These are phyloP conservation scores for Rheum nobile DNA, from an alignment of 148 eudicot genomes.

Conservation along the genomic window DNA sequence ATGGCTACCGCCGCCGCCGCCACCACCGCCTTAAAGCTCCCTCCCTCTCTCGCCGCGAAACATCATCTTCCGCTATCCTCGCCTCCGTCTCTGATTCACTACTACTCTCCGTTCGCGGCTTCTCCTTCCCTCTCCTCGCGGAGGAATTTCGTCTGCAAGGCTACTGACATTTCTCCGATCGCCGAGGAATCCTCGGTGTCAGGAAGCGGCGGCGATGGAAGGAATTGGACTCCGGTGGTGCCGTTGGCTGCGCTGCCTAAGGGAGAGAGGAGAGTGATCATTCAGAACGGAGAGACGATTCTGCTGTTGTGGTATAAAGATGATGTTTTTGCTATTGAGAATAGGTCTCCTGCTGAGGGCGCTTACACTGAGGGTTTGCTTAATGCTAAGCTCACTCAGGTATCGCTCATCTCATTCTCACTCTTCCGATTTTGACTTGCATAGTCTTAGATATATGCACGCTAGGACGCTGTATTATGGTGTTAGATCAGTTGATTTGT, in stretches of 20 bases:
- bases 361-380: slow-evolving; percentile 88
- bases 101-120: slow-evolving; percentile 7
- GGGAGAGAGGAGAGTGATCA: slow-evolving; percentile 88
- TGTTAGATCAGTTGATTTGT: not conserved
- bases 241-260: slow-evolving; percentile 75
- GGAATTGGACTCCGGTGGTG: slow-evolving; percentile 90
- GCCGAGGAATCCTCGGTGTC: slow-evolving; percentile 21
- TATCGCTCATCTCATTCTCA: not conserved
- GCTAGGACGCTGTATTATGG: not conserved
- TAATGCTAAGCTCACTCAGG: slow-evolving; percentile 97
- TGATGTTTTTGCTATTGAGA: slow-evolving; percentile 73
- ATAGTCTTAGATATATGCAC: not conserved
- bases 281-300: slow-evolving; percentile 76
- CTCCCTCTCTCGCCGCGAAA: slow-evolving; percentile 19
- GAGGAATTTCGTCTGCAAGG: slow-evolving; percentile 27
- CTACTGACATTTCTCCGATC: slow-evolving; percentile 37
- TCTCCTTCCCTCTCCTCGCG: slow-evolving; percentile 22
- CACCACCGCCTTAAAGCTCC: slow-evolving; percentile 33
- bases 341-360: slow-evolving; percentile 95
- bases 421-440: not conserved
- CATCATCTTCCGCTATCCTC: slow-evolving; percentile 14
- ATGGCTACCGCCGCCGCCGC: slow-evolving; percentile 2
- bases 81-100: slow-evolving; percentile 7
- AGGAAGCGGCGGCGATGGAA: slow-evolving; percentile 16
- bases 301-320: slow-evolving; percentile 79